Percentiles rank a stretch among this genome's conserved stretches.
These are phyloP conservation scores for Xylaria digitata DNA, from an alignment of 2,329 filamentous ascomycete species.

Conservation along the genomic window DNA sequence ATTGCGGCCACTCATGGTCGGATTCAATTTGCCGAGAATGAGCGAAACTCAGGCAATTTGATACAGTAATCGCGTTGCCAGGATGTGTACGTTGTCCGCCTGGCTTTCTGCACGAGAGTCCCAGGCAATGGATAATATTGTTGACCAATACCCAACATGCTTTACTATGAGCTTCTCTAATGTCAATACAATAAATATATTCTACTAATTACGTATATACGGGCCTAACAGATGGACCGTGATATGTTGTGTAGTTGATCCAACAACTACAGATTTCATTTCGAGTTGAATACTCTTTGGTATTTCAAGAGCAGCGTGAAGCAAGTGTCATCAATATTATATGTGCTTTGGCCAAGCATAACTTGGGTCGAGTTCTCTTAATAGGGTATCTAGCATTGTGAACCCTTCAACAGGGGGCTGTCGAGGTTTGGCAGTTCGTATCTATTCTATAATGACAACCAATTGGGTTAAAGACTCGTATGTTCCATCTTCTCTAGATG, in stretches of 20 bases:
- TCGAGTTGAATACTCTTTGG: background rate
- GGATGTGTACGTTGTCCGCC: conserved; percentile 34
- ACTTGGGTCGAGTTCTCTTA: background rate
- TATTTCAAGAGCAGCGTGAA: background rate
- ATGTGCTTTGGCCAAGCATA: background rate
- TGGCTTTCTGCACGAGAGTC: conserved; percentile 38
- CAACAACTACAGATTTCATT: background rate
- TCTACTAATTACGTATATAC: conserved; percentile 26
- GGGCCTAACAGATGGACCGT: background rate
- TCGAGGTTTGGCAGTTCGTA: background rate
- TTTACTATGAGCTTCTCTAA: conserved; percentile 47
- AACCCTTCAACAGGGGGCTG: background rate
- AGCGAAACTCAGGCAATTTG: conserved; percentile 31
- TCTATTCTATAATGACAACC: background rate
- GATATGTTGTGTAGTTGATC: background rate
- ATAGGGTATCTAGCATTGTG: background rate
- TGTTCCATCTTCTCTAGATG: conserved; percentile 59
- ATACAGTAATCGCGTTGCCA: conserved; percentile 22
- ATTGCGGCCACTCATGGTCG: conserved; percentile 38
- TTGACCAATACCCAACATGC: conserved; percentile 43
- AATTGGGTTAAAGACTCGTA: conserved; percentile 9
- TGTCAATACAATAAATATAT: conserved; percentile 45
- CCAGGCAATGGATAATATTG: conserved; percentile 42
- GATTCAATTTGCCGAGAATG: conserved; percentile 33
- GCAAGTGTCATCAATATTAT: background rate